phyloP scores from a whole-genome alignment of 768 basidiomycete species.

The Panaeolus papilionaceus region DNA sequence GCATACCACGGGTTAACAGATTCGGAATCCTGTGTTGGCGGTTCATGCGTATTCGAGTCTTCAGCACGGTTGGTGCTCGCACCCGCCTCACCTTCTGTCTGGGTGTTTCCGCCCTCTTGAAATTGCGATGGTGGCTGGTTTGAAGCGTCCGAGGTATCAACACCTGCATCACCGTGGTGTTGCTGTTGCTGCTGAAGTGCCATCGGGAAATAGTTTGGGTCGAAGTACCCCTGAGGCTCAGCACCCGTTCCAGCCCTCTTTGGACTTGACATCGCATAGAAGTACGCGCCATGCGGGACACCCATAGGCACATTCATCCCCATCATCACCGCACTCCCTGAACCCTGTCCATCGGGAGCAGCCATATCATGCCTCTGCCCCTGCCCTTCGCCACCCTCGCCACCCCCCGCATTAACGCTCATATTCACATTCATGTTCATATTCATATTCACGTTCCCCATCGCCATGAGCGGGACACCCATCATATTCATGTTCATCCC shows the following conservation, averaged over 20 bases:
- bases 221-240: slow-evolving; percentile 52
- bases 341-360: slow-evolving; percentile 2
- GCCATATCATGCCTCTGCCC: neutral
- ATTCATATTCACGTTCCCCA: slow-evolving; percentile 5
- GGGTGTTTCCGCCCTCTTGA: slow-evolving; percentile 12
- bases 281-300: slow-evolving; percentile 32
- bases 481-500: slow-evolving; percentile 12
- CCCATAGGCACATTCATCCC: slow-evolving; percentile 18
- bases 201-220: slow-evolving; percentile 47
- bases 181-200: slow-evolving; percentile 22
- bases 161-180: neutral
- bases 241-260: slow-evolving; percentile 27
- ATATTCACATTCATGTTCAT: slow-evolving; percentile 11
- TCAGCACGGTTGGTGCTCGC: neutral
- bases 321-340: slow-evolving; percentile 4
- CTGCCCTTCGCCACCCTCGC: slow-evolving; percentile 16
- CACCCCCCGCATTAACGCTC: slow-evolving; percentile 19
- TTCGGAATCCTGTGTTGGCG: slow-evolving; percentile 19
- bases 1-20: slow-evolving; percentile 13
- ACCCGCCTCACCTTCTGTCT: neutral
- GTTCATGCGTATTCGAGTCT: neutral
- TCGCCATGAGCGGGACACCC: slow-evolving; percentile 7
- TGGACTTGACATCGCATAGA: slow-evolving; percentile 34
- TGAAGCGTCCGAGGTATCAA: neutral
- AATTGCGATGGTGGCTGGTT: neutral